These are phyloP conservation scores for Blastobotrys persicus DNA, from an alignment of 1,139 yeast genomes.

Conservation along the genomic window DNA sequence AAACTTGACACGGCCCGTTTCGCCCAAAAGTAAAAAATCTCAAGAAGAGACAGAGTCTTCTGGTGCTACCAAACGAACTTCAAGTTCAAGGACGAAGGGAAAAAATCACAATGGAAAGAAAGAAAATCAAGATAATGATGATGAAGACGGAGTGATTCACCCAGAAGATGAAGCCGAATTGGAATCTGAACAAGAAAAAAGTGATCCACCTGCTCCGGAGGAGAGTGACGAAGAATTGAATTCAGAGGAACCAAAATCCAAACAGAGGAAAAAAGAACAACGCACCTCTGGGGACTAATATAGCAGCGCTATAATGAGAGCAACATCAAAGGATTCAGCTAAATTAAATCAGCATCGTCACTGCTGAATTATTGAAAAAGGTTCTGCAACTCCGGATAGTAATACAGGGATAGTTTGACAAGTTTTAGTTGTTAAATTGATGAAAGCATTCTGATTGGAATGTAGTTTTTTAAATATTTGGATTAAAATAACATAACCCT, in stretches of 20 bases:
- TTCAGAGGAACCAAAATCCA: not conserved
- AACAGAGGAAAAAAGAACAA: not conserved
- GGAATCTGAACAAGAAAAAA: not conserved
- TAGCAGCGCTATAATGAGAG: no score
- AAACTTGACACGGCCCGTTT: slow-evolving; percentile 43
- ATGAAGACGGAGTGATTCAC: not conserved
- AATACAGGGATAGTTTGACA: no score
- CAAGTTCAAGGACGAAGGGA: not conserved
- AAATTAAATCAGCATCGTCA: not conserved
- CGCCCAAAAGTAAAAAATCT: not conserved
- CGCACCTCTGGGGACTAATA: not conserved
- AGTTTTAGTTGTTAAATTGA: no score
- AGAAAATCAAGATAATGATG: not conserved
- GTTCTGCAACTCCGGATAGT: no score
- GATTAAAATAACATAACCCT: no score
- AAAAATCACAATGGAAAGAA: not conserved
- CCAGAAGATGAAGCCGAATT: not conserved
- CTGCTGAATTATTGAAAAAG: no score
- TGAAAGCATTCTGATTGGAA: no score
- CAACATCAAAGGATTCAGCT: not conserved
- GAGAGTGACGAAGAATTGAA: not conserved
- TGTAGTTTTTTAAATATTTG: no score
- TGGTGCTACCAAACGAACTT: not conserved
- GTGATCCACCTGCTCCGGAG: not conserved
- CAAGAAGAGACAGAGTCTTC: not conserved